Conservation (phyloP, 768 basidiomycete genomes). For the Crassisporium funariophilum region DNA sequence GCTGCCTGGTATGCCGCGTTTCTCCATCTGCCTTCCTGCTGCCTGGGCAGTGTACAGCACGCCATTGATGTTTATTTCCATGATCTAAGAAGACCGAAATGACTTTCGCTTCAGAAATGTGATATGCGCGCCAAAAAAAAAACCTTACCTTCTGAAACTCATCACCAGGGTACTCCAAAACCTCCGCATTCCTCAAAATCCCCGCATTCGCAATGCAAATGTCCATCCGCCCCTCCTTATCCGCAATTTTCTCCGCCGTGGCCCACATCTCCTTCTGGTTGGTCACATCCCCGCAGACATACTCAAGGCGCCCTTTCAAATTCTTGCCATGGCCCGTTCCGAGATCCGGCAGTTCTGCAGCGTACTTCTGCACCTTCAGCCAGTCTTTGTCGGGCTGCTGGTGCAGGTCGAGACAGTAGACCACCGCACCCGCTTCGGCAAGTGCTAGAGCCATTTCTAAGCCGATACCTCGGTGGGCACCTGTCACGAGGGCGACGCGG, state of each 20-base stretch:
- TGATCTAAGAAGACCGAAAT: too few relatives aligned
- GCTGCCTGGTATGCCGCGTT: slow-evolving; percentile 48
- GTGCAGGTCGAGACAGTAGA: slow-evolving; percentile 68
- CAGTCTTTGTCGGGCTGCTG: slow-evolving; percentile 50
- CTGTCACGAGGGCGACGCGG: slow-evolving; percentile 27
- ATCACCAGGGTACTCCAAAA: slow-evolving; percentile 57
- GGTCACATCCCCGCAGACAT: slow-evolving; percentile 58
- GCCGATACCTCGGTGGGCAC: slow-evolving; percentile 30
- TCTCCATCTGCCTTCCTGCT: slow-evolving; percentile 58
- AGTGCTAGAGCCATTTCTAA: slow-evolving; percentile 29
- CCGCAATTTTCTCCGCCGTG: slow-evolving; percentile 51
- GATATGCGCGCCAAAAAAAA: background rate
- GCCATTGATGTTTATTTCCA: slow-evolving; percentile 63
- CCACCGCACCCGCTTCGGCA: slow-evolving; percentile 28
- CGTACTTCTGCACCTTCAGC: slow-evolving; percentile 47
- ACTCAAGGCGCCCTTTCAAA: slow-evolving; percentile 39
- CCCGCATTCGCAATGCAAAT: slow-evolving; percentile 70
- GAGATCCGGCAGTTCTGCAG: slow-evolving; percentile 28
- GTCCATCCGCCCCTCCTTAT: slow-evolving; percentile 64
- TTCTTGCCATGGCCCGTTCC: slow-evolving; percentile 9
- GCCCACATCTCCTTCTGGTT: slow-evolving; percentile 52
- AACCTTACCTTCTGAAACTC: slow-evolving; percentile 54
- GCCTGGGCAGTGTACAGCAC: slow-evolving; percentile 64
- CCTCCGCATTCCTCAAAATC: slow-evolving; percentile 49
- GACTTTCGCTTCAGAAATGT: too few relatives aligned